A percentile compares a stretch with the other conserved stretches of the same genome.
Evolutionary conservation across 176 grass and related monocot species (phyloP).

Genomic region (Pharus latifolius): DNA sequence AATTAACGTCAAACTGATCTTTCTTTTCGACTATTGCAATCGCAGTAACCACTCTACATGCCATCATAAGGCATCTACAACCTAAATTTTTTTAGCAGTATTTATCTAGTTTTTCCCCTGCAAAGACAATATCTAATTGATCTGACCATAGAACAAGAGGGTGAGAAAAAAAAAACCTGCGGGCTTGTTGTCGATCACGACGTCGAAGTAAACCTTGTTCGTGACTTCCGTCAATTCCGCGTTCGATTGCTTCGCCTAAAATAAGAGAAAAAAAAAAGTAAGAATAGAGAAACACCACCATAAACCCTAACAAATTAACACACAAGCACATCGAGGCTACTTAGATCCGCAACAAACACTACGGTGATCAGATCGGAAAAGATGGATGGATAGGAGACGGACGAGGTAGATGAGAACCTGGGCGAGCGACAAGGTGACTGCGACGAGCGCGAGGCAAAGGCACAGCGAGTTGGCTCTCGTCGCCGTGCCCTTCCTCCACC

Average conservation of each 20-base stretch:
- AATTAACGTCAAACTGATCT: not conserved
- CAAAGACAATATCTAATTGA: not conserved
- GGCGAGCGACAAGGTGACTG: slow-evolving; percentile 50
- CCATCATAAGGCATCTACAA: not conserved
- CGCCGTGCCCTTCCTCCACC: slow-evolving; percentile 15
- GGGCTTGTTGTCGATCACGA: slow-evolving; percentile 82
- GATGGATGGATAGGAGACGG: slow-evolving; percentile 18
- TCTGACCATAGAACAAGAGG: not conserved
- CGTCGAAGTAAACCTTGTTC: slow-evolving; percentile 87
- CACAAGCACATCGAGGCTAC: not conserved
- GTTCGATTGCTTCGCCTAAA: slow-evolving; percentile 59
- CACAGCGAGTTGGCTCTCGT: slow-evolving; percentile 14
- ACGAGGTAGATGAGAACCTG: slow-evolving; percentile 73
- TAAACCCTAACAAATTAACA: not conserved
- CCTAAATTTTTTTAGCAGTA: not conserved
- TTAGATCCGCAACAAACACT: not conserved
- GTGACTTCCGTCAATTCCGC: slow-evolving; percentile 72
- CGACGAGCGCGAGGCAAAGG: slow-evolving; percentile 56
- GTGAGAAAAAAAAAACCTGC: slow-evolving; percentile 42
- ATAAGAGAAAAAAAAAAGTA: not conserved
- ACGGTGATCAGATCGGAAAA: not conserved
- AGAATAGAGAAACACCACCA: not conserved
- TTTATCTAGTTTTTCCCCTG: not conserved
- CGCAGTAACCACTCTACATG: not conserved
- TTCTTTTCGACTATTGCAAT: not conserved